phyloP scores from a whole-genome alignment of 176 grass and related monocot genomes.

The Otatea glauca region DNA sequence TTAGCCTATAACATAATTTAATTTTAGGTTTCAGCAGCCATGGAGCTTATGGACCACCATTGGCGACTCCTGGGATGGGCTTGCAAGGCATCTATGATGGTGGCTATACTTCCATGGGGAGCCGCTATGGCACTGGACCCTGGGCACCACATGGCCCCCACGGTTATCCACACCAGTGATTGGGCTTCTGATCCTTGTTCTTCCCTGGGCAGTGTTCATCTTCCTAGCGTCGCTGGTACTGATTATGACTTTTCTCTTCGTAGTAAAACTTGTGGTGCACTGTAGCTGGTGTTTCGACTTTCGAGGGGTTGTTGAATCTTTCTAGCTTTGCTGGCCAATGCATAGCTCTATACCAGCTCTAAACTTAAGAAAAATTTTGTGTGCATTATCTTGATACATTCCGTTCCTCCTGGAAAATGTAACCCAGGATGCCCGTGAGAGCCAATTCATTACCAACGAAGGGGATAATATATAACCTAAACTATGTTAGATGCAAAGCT shows the following conservation, averaged over 20 bases:
- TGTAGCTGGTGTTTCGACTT: neutral
- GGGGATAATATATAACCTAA: neutral
- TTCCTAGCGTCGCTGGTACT: neutral
- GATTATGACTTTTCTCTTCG: neutral
- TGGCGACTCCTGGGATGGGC: conserved; percentile 44
- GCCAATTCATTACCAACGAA: neutral
- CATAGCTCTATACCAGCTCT: neutral
- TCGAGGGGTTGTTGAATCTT: neutral
- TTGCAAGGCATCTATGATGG: conserved; percentile 49
- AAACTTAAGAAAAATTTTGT: too few relatives aligned
- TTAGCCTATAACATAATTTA: conserved; percentile 29
- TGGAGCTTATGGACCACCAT: conserved; percentile 50
- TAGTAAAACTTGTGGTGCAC: conserved; percentile 3
- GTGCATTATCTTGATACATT: neutral
- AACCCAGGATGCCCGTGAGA: neutral
- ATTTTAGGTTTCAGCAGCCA: conserved; percentile 53
- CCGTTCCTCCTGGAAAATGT: neutral
- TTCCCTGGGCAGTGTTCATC: neutral
- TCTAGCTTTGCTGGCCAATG: conserved; percentile 13
- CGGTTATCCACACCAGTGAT: conserved; percentile 40
- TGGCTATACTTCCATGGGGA: conserved; percentile 42
- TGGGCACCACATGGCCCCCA: conserved; percentile 46
- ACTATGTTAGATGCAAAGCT: neutral
- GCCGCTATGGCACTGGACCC: conserved; percentile 48
- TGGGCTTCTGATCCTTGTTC: neutral